Percentiles rank a stretch among this genome's conserved stretches.
Conservation (phyloP, 139 green algal species). For the Asterochloris sp. region DNA sequence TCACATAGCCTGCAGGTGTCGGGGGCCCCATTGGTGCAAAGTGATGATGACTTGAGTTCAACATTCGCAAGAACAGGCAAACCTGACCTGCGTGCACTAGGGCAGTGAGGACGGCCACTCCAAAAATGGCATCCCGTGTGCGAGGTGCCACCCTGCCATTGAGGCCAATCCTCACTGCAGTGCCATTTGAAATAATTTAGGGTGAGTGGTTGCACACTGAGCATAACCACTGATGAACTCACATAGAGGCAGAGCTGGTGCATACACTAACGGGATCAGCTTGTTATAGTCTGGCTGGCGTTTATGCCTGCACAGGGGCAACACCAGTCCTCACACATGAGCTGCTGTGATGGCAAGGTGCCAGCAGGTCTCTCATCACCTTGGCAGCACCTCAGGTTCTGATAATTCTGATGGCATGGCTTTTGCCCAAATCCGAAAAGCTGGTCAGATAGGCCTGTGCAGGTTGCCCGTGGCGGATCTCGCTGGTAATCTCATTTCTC, state of each 20-base stretch:
- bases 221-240: neutral
- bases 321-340: too few species aligned
- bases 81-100: constrained; percentile 3
- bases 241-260: constrained; percentile 16
- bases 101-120: constrained; percentile 13
- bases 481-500: too few species aligned
- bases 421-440: too few species aligned
- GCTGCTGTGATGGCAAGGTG: too few species aligned
- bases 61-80: neutral
- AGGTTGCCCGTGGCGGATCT: too few species aligned
- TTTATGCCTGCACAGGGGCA: constrained; percentile 6
- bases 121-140: constrained; percentile 17
- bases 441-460: too few species aligned
- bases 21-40: neutral
- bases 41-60: neutral
- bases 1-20: neutral
- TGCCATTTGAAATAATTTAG: neutral
- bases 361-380: too few species aligned
- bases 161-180: constrained; percentile 20
- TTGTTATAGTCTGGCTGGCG: constrained; percentile 6
- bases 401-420: too few species aligned
- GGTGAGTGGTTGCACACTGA: neutral
- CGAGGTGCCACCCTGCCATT: constrained; percentile 17
- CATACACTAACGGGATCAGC: constrained; percentile 17
- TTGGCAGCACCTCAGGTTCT: too few species aligned